Evolutionary conservation across 805 yeast species (phyloP).

Genomic region (Lachancea mirantina): DNA sequence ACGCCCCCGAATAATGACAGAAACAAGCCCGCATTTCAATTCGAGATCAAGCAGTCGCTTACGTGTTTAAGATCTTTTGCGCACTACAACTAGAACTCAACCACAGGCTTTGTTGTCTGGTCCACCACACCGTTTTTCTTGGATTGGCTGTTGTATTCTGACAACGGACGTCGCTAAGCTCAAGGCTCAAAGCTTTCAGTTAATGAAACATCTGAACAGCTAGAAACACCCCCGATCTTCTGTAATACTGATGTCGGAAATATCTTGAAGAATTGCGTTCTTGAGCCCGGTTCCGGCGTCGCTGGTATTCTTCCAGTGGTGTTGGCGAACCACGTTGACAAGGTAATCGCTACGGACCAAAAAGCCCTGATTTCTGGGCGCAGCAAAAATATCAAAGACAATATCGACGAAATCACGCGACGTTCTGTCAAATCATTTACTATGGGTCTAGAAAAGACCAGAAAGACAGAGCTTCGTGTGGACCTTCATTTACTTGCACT

Average conservation of each 20-base stretch:
- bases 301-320: slow-evolving; percentile 25
- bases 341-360: slow-evolving; percentile 29
- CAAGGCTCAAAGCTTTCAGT: slow-evolving; percentile 8
- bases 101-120: slow-evolving; percentile 34
- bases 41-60: slow-evolving; percentile 25
- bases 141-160: slow-evolving; percentile 28
- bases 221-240: slow-evolving; percentile 6
- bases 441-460: slow-evolving; percentile 1
- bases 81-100: slow-evolving; percentile 28
- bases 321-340: slow-evolving; percentile 24
- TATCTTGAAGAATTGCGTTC: slow-evolving; percentile 7
- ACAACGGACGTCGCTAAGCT: slow-evolving; percentile 14
- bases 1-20: slow-evolving; percentile 14
- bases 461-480: slow-evolving; percentile 8
- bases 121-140: slow-evolving; percentile 28
- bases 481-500: slow-evolving; percentile 20
- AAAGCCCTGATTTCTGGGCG: slow-evolving; percentile 24
- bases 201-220: neutral
- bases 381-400: slow-evolving; percentile 22
- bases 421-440: slow-evolving; percentile 8
- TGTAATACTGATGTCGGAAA: slow-evolving; percentile 2
- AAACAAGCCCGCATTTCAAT: slow-evolving; percentile 14
- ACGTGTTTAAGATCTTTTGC: slow-evolving; percentile 23
- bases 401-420: slow-evolving; percentile 20
- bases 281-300: slow-evolving; percentile 32